Evolutionary conservation across 805 yeast genomes (phyloP).

Genomic region (Kodamaea kakaduensis): DNA sequence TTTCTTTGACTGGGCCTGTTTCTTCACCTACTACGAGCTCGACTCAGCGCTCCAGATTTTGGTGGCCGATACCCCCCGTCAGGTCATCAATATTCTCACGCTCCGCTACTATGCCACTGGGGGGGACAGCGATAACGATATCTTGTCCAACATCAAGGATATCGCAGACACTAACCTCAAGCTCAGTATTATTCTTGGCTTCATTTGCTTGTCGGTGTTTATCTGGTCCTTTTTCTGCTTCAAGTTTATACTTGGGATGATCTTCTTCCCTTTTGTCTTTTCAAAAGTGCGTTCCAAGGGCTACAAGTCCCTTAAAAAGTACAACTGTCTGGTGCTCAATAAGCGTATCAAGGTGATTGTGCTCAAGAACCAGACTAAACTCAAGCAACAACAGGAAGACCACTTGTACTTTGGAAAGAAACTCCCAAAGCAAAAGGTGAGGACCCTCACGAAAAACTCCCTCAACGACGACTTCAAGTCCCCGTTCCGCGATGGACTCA

Average conservation of each 20-base stretch:
- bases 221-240: constrained; percentile 70
- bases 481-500: too few species aligned
- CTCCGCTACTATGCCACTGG: constrained; percentile 48
- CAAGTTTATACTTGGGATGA: constrained; percentile 50
- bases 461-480: not conserved
- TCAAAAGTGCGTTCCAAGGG: constrained; percentile 37
- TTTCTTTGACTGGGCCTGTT: constrained; percentile 62
- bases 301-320: constrained; percentile 50
- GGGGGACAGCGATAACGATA: constrained; percentile 38
- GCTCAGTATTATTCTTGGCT: constrained; percentile 68
- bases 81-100: constrained; percentile 76
- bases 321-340: constrained; percentile 58
- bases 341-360: constrained; percentile 53
- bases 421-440: constrained; percentile 2
- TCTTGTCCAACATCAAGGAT: constrained; percentile 43
- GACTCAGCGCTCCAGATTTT: constrained; percentile 59
- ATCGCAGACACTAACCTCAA: constrained; percentile 59
- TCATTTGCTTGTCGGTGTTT: constrained; percentile 70
- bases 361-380: constrained; percentile 18
- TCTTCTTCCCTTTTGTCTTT: constrained; percentile 50
- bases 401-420: constrained; percentile 4
- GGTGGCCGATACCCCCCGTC: constrained; percentile 84
- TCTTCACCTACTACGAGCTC: constrained; percentile 60
- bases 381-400: constrained; percentile 5
- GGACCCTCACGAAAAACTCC: not conserved